Conservation (phyloP, 2,329 filamentous ascomycete genomes). For the Microsporum ferrugineum region DNA sequence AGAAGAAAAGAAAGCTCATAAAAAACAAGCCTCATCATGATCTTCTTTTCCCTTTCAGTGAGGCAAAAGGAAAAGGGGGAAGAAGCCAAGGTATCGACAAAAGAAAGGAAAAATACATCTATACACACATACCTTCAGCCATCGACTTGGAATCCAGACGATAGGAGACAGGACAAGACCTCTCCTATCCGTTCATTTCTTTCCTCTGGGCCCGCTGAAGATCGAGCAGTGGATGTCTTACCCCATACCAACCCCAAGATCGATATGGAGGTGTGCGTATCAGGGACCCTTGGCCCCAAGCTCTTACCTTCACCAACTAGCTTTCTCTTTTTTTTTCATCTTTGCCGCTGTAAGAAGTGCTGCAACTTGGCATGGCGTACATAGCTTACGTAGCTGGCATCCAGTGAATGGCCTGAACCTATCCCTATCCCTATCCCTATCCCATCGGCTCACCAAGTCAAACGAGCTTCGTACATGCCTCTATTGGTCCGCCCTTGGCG, state of each 20-base stretch:
- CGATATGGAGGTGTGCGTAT: too few relatives aligned
- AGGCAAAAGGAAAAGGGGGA: not conserved
- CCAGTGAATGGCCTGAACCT: not conserved
- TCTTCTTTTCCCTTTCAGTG: not conserved
- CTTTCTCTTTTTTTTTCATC: not conserved
- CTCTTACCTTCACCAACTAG: not conserved
- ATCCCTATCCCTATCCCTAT: too few relatives aligned
- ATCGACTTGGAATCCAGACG: not conserved
- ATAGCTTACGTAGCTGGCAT: not conserved
- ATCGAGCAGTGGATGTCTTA: too few relatives aligned
- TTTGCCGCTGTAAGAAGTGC: not conserved
- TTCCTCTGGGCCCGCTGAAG: not conserved
- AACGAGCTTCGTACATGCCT: too few relatives aligned
- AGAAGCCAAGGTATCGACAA: not conserved
- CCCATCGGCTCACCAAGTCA: too few relatives aligned
- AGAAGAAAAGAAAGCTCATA: not conserved
- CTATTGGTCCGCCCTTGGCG: not conserved
- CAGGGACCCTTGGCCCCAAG: too few relatives aligned
- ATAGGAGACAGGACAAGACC: not conserved
- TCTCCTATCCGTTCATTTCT: not conserved
- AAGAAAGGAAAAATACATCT: not conserved
- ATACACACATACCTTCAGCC: too few relatives aligned
- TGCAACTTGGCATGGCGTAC: not conserved
- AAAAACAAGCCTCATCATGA: not conserved
- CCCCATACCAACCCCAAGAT: too few relatives aligned